Base-by-base conservation (phyloP, 768 basidiomycete species). In the Boletus sp. region DNA sequence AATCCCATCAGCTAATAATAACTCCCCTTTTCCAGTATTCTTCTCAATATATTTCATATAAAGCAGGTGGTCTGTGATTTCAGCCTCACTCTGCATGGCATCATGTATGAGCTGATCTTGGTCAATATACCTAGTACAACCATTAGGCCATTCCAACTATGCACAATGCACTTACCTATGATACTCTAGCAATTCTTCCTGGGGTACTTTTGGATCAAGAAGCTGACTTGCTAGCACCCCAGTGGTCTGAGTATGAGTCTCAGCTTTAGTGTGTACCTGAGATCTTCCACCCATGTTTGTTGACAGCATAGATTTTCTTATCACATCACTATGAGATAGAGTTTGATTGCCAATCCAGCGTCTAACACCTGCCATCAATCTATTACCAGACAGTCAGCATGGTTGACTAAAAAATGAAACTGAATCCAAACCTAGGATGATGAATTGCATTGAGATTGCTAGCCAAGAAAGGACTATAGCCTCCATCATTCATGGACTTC, bases 351-450 rank as follows among this genome's bases (percentile, higher is more conserved):
- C 77, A 50, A 92, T 90, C 88, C 88, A 91, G 17, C 83, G 79
- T 29, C 87, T 79, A 10, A 92, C 85, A 27, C 89, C 90, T 56
- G 87, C 85, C 55, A 92, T 88, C 50, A 90, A 75, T 51, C 88
- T 91, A 56, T 47, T 9, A 3, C 13, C 37, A 27, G 3, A 51
- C 19, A 9, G 37, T 67, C 38, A 60, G 42, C 2, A 32, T 40
- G 7, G 21, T 10, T 42, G 21, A 47, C 72, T 69, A 74, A 68
- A 21, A 23, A 68, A 59, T 42, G 7, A 43, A 37, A 17, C 13
- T 29, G 15, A 39, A 49, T 48, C 1, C 46, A 45, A n/a, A 77
- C 80, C 69, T 73, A 10, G 77, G 74, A n/a, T 68, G 72, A 50
- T 71, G 74, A 38, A 60, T 53, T 9, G 59, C 51, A 53, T 51